Conservation (phyloP, 768 basidiomycete genomes). For the Tremella yokohamensis region DNA sequence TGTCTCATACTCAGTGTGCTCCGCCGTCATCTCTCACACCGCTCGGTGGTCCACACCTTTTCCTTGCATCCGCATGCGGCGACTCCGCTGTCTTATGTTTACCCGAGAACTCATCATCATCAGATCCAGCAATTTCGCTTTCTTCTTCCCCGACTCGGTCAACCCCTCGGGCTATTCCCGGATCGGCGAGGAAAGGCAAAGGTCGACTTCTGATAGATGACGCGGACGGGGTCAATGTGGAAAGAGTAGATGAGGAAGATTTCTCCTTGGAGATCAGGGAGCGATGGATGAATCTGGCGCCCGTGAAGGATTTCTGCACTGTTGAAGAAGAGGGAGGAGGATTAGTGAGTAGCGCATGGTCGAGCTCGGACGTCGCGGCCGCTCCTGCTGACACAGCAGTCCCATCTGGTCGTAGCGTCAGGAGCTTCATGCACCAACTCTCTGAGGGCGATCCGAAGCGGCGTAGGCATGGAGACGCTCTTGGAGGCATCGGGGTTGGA, state of each 20-base stretch:
- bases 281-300: constrained; percentile 47
- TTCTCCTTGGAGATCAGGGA: constrained; percentile 26
- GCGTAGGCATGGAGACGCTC: constrained; percentile 42
- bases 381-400: constrained; percentile 20
- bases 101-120: background rate
- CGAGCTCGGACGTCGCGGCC: background rate
- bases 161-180: constrained; percentile 12
- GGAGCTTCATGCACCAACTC: constrained; percentile 45
- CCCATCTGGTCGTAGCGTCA: constrained; percentile 45
- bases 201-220: constrained; percentile 19
- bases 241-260: background rate
- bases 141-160: constrained; percentile 5
- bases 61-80: constrained; percentile 43
- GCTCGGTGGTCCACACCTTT: constrained; percentile 32
- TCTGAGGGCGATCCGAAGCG: constrained; percentile 43
- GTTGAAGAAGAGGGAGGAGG: constrained; percentile 43
- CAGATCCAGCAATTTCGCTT: background rate
- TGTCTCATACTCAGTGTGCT: constrained; percentile 25
- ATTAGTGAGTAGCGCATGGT: constrained; percentile 25
- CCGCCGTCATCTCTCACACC: constrained; percentile 43
- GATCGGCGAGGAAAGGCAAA: constrained; percentile 35
- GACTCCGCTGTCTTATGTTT: constrained; percentile 39
- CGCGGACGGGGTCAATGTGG: constrained; percentile 9
- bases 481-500: constrained; percentile 31
- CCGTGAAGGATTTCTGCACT: constrained; percentile 47